phyloP scores from a whole-genome alignment of 306 rosid genomes.

The Amphicarpaea edgeworthii region DNA sequence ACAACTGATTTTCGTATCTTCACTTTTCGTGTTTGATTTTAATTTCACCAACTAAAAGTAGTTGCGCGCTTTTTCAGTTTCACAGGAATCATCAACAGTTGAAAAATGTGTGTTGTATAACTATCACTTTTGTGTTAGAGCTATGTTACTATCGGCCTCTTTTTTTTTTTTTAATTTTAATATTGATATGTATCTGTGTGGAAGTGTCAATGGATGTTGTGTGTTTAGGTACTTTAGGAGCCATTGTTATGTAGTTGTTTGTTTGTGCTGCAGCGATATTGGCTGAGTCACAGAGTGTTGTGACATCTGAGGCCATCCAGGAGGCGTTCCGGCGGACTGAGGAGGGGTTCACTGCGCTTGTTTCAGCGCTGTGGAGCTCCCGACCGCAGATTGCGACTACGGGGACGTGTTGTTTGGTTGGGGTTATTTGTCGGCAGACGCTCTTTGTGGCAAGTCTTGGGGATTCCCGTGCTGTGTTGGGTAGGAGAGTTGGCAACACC shows the following conservation, averaged over 20 bases:
- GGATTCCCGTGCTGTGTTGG: conserved; percentile 90
- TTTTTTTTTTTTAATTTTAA: background rate
- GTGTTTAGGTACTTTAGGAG: conserved; percentile 38
- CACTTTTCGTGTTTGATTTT: conserved; percentile 36
- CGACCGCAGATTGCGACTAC: conserved; percentile 76
- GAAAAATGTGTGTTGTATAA: conserved; percentile 23
- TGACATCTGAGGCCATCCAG: conserved; percentile 68
- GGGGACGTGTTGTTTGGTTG: conserved; percentile 89
- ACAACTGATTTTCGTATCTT: conserved; percentile 44
- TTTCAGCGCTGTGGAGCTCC: conserved; percentile 69
- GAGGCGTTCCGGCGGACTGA: conserved; percentile 72
- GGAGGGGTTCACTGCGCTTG: conserved; percentile 77
- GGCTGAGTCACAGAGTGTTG: conserved; percentile 65
- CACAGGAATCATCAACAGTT: conserved; percentile 46
- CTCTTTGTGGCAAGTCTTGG: conserved; percentile 84
- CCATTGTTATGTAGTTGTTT: conserved; percentile 48
- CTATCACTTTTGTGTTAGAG: background rate
- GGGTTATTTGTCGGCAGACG: conserved; percentile 78
- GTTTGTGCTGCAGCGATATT: conserved; percentile 57
- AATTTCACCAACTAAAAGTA: conserved; percentile 3
- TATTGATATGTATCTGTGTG: background rate
- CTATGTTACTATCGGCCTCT: background rate
- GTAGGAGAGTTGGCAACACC: conserved; percentile 83
- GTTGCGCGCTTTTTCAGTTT: conserved; percentile 43
- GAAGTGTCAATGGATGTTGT: background rate